Conservation (phyloP, 306 rosid species). For the Cucurbita pepo region DNA sequence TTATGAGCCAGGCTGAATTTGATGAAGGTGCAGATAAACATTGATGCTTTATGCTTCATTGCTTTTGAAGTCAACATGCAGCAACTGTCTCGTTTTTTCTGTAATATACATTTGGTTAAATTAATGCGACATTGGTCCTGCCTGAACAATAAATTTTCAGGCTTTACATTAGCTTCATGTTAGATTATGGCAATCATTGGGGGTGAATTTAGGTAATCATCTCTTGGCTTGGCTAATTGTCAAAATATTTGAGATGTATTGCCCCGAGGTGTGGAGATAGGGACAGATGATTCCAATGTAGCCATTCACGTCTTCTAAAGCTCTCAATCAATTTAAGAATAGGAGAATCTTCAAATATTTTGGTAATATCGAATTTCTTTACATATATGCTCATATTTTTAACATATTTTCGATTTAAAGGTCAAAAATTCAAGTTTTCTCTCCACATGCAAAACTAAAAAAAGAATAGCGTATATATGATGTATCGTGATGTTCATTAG, state of each 20-base stretch:
- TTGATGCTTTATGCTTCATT: constrained; percentile 5
- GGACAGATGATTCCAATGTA: too few species aligned
- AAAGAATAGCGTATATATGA: too few species aligned
- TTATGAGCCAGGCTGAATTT: constrained; percentile 47
- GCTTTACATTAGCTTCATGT: neutral
- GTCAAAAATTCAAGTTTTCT: too few species aligned
- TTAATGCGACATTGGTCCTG: neutral
- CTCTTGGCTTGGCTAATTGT: neutral
- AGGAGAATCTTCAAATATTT: too few species aligned
- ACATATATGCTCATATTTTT: too few species aligned
- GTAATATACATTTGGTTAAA: neutral
- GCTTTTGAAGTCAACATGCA: neutral
- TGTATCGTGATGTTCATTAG: too few species aligned
- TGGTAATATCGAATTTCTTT: too few species aligned
- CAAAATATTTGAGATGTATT: neutral
- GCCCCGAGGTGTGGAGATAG: too few species aligned
- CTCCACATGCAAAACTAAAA: too few species aligned
- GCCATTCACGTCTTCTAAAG: too few species aligned
- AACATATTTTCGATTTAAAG: too few species aligned
- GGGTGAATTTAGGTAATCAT: neutral
- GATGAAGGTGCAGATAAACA: constrained; percentile 94
- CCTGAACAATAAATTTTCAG: neutral
- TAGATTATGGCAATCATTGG: neutral
- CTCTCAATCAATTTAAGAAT: too few species aligned
- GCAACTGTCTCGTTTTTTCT: neutral